Base-by-base conservation (phyloP, 2,329 filamentous ascomycete species). In the Xylariales sp. region DNA sequence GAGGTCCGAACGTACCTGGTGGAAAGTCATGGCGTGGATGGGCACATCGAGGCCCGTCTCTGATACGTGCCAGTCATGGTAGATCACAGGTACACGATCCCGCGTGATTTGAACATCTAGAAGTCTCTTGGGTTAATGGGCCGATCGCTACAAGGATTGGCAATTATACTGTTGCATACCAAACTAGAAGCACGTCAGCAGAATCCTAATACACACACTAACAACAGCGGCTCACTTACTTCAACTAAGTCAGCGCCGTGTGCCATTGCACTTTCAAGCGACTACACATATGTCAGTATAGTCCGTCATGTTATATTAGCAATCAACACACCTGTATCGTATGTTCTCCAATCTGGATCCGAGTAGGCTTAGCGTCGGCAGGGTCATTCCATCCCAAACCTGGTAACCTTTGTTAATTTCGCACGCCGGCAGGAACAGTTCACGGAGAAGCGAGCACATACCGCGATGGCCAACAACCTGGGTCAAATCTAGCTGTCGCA, bases 391-490 rank as follows among this genome's bases (percentile, higher is more conserved):
- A 39, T 14, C 37, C 37, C 3, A 39, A 16, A 8, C 37, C 37
- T 33, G 8, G 17, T 10, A 10, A 6, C 7, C 16, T 14, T 5
- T 33, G 30, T 33, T 17, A 33, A 18, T 33, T 7, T 10, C 10
- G 30, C 29, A 33, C 15, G 14, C 6, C 30, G 11, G 10, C 10
- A 18, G 7, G 14, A 7, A 15, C 8, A 30, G 28, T 7, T 17
- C 8, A 18, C 17, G 17, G 30, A 15, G 8, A n/a, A n/a, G n/a
- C n/a, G n/a, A n/a, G n/a, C n/a, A 15, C 38, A 12, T 19, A 40
- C 38, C 38, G 28, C 41, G 41, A 29, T 43, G 41, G 8, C 29
- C 41, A 14, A 40, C 36, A n/a, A 43, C 33, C 17, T 43, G 41
- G 8, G 41, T 37, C 8, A 19, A 20, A 6, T 32, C 11, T 10